Evolutionary conservation across 139 green algal species (phyloP), one percentile per base, ranked within the genome.

Genomic region (Closterium sp.): DNA sequence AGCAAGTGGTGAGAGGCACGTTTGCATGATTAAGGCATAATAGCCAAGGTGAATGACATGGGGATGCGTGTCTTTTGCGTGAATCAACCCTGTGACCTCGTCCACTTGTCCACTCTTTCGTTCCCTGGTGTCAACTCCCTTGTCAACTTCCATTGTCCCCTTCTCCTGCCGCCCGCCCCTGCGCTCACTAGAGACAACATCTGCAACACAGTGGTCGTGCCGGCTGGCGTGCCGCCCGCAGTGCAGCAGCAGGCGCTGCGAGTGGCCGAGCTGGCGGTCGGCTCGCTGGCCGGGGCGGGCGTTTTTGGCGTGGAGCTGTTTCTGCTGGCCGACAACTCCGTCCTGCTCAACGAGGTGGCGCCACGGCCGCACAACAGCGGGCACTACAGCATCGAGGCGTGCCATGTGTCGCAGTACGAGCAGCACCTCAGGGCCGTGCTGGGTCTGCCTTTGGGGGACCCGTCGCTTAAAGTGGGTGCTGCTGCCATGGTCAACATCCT

Each of bases 291-390:
- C 91, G 98, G 98, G 29, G 98, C 97, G 22, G 98, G 98, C 42
- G 97, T 99, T 70, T 99, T 99, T 96, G 98, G 97, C 21, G 97
- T 99, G 38, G 98, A 99, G 95, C 96, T 99, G 92, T 99, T 99
- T 92, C 91, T 98, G 86, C 93, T 99, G 38, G 50, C 93, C 17
- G 96, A 98, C 93, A 97, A 97, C 38, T 62, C 87, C 89, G 89
- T 94, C 11, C 90, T 98, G 89, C 93, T 99, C 19, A 99, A 99
- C 92, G 98, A 99, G 96, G 96, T 99, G 38, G 98, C 98, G 0
- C 98, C 98, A 0, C 96, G 98, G 29, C 98, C 98, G 17, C 98
- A 99, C 97, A 99, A 99, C 96, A 97, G 91, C 85, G 98, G 98
- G 24, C 98, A 99, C 96, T 99, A 99, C 96, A 99, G 98, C 38